phyloP scores from a whole-genome alignment of 805 yeast species.

The Groenewaldozyma salmanticensis region DNA sequence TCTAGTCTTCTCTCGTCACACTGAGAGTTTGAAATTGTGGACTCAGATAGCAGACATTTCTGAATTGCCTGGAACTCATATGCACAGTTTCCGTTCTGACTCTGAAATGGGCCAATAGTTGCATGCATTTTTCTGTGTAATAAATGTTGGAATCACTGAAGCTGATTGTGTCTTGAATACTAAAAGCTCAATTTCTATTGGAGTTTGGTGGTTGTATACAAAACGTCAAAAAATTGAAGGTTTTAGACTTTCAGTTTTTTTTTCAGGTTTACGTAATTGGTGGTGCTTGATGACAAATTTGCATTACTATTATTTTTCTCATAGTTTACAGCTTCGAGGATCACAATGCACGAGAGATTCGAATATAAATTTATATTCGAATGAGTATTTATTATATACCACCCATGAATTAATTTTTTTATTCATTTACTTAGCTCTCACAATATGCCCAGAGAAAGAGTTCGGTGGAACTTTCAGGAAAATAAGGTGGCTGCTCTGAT shows the following conservation, averaged over 20 bases:
- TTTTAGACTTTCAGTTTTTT: no score
- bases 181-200: not conserved
- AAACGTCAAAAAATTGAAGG: no score
- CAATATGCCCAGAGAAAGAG: constrained; percentile 8
- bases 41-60: not conserved
- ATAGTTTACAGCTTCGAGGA: no score
- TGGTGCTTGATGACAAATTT: no score
- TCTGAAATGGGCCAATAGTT: not conserved
- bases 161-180: not conserved
- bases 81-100: not conserved
- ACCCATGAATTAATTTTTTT: no score
- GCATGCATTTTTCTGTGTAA: not conserved
- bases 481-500: constrained; percentile 21
- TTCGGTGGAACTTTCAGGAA: constrained; percentile 25
- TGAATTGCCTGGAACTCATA: not conserved
- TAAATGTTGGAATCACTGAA: not conserved
- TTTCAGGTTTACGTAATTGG: no score
- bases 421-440: no score
- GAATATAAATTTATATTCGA: no score
- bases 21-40: not conserved
- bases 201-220: no score
- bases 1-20: not conserved
- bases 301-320: no score
- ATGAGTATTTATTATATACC: no score
- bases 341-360: no score